These are phyloP conservation scores for Lumnitzera racemosa DNA, from an alignment of 345 rosid species.

Conservation along the genomic window DNA sequence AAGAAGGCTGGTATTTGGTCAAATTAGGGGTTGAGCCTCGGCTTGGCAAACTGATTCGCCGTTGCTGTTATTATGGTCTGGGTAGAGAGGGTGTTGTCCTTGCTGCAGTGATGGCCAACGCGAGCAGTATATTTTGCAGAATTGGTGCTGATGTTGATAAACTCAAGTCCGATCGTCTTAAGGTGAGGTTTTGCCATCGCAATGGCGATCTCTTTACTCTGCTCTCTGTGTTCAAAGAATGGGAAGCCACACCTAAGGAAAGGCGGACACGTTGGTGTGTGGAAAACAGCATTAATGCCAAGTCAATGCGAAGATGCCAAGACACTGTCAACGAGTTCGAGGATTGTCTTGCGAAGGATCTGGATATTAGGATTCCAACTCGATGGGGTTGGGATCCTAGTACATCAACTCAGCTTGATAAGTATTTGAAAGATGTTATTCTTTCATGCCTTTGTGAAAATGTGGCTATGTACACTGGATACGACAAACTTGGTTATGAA, in stretches of 20 bases:
- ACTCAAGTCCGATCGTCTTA: slow-evolving; percentile 66
- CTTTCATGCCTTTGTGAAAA: slow-evolving; percentile 78
- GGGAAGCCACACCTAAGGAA: slow-evolving; percentile 48
- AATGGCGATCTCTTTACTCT: slow-evolving; percentile 82
- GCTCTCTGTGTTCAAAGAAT: slow-evolving; percentile 73
- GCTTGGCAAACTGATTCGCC: slow-evolving; percentile 71
- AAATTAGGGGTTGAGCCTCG: slow-evolving; percentile 89
- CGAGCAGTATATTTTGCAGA: slow-evolving; percentile 86
- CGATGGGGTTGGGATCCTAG: slow-evolving; percentile 66
- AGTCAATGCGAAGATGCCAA: slow-evolving; percentile 82
- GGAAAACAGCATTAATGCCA: slow-evolving; percentile 91
- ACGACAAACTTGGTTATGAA: slow-evolving; percentile 78
- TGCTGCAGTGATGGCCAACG: slow-evolving; percentile 86
- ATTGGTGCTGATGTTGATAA: slow-evolving; percentile 60
- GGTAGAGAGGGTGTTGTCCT: slow-evolving; percentile 82
- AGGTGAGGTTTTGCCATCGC: slow-evolving; percentile 75
- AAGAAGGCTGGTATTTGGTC: slow-evolving; percentile 52
- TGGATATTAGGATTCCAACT: slow-evolving; percentile 44
- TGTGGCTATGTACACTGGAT: slow-evolving; percentile 80
- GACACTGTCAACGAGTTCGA: slow-evolving; percentile 71
- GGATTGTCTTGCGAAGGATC: slow-evolving; percentile 57
- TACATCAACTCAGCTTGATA: slow-evolving; percentile 31
- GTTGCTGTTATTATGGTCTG: slow-evolving; percentile 44
- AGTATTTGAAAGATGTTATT: slow-evolving; percentile 44
- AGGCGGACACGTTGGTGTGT: slow-evolving; percentile 79